Conservation (phyloP, 441 rosid genomes). For the Hura crepitans region DNA sequence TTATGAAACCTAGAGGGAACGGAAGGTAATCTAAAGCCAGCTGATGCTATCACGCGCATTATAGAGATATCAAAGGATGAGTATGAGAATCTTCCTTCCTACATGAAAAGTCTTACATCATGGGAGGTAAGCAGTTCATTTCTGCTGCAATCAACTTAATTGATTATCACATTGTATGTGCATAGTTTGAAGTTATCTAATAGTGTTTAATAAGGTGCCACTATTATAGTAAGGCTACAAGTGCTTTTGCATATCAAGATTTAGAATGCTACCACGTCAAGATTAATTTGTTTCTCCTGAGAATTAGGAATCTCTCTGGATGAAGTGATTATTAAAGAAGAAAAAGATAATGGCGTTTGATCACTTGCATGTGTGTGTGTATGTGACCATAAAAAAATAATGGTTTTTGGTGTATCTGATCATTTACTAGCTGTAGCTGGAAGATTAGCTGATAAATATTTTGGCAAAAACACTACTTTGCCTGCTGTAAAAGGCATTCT, state of each 20-base stretch:
- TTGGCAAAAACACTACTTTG: not conserved
- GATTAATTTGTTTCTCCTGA: not conserved
- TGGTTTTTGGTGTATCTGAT: not conserved
- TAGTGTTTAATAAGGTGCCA: not conserved
- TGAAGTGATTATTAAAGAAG: not conserved
- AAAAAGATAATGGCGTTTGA: not conserved
- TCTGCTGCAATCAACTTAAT: not conserved
- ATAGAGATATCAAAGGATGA: constrained; percentile 48
- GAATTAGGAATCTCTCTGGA: not conserved
- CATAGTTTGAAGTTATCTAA: not conserved
- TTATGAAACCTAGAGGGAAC: constrained; percentile 27
- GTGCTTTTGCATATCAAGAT: not conserved
- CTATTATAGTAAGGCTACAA: not conserved
- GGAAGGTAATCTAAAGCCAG: constrained; percentile 25
- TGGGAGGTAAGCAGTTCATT: constrained; percentile 63
- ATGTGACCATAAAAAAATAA: not conserved
- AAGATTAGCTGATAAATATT: not conserved
- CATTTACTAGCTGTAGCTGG: not conserved
- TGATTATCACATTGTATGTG: not conserved
- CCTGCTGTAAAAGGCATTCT: not conserved
- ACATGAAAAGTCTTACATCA: constrained; percentile 59
- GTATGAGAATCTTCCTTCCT: constrained; percentile 67
- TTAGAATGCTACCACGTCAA: not conserved
- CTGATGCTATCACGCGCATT: constrained; percentile 23
- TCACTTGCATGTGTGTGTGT: not conserved